Evolutionary conservation across 202 grass and related monocot species (phyloP), one percentile per base, ranked within the genome.

Genomic region (Zoysia matrella): DNA sequence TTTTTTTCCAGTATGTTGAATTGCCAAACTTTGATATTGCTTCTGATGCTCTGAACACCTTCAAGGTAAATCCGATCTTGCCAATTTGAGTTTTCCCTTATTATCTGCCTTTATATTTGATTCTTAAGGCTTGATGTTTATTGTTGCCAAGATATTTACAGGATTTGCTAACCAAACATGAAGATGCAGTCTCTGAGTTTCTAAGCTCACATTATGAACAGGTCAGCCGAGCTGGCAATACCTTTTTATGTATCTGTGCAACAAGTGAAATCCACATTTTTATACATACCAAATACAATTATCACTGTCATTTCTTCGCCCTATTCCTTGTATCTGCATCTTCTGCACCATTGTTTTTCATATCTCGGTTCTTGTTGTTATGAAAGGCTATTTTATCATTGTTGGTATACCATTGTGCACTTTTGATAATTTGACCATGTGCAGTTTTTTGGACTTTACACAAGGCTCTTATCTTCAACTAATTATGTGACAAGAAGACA

Each of bases 401-500:
- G 18, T 14, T 81, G 60, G 61, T 64, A 64, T 45, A 79, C 47
- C 52, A 11, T 70, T 61, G 44, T 13, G 13, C 55, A 8, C 30
- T 67, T 77, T n/a, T 83, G 44, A 65, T 67, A 12, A 4, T 88
- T 13, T 87, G 65, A 80, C 14, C 77, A 62, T 82, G 7, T 92
- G 65, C 91, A 99, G 96, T 99, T 99, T 86, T 99, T 99, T 93
- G 91, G 83, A 77, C 89, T 92, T 76, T 99, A 99, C 73, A 92
- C 81, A 75, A 99, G 79, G 83, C 81, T 99, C 65, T 65, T 99
- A 75, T 81, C 47, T 83, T 99, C 96, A 79, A 82, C 93, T 61
- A 95, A 99, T 86, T 99, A 99, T 86, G 90, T 99, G n/a, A 95
- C 92, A 86, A 91, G 96, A 92, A 94, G 93, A 70, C 96, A 99